Percentiles rank a stretch among this genome's conserved stretches.
phyloP scores from a whole-genome alignment of 164 flowering plant species.

The Kalanchoe fedtschenkoi region DNA sequence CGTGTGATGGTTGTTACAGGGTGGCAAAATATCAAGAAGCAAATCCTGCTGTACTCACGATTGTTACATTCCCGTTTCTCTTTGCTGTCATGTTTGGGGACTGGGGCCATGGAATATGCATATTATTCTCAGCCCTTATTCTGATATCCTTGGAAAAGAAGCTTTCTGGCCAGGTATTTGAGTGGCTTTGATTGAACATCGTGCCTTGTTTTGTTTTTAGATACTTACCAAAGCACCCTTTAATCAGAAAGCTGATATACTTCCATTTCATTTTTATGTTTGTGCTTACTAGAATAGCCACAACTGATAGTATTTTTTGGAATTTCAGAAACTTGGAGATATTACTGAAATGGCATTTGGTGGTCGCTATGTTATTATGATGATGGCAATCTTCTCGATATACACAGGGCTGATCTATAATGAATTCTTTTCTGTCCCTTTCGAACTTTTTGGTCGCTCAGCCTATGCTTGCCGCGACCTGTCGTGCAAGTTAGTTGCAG shows the following conservation, averaged over 20 bases:
- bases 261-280: background rate
- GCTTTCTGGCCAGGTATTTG: conserved; percentile 5
- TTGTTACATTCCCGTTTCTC: conserved; percentile 8
- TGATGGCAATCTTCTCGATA: conserved; percentile 94
- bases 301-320: background rate
- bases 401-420: conserved; percentile 92
- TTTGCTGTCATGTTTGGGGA: conserved; percentile 11
- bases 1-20: background rate
- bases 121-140: background rate
- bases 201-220: too few relatives aligned
- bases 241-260: background rate
- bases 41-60: conserved; percentile 8
- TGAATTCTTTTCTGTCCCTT: conserved; percentile 95
- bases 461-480: conserved; percentile 90
- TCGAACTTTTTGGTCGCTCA: conserved; percentile 73
- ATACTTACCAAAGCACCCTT: too few relatives aligned
- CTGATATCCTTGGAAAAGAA: conserved; percentile 6
- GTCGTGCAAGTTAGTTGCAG: conserved; percentile 61
- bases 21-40: conserved; percentile 10
- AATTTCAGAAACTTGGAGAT: conserved; percentile 85
- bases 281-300: background rate
- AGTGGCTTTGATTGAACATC: background rate
- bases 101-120: conserved; percentile 10
- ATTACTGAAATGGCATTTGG: conserved; percentile 90
- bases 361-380: conserved; percentile 87